Percentiles rank a stretch among this genome's conserved stretches.
Conservation (phyloP, 805 yeast genomes). For the Clavispora carvajalis region DNA sequence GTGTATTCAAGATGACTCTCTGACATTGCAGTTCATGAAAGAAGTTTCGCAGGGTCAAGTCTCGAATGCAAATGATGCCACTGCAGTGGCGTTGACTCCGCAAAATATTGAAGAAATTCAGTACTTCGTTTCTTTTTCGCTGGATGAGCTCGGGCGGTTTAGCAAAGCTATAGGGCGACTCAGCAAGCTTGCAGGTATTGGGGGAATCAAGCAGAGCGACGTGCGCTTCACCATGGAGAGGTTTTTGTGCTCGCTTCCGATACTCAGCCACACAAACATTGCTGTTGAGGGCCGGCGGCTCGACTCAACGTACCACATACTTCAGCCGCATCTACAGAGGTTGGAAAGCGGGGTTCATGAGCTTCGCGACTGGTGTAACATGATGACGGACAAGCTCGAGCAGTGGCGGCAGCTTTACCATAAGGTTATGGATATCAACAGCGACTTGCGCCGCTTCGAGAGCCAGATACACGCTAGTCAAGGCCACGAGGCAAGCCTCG, state of each 20-base stretch:
- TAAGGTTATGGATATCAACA: conserved; percentile 22
- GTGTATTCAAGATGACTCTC: conserved; percentile 13
- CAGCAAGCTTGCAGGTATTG: conserved; percentile 31
- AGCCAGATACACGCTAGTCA: conserved; percentile 9
- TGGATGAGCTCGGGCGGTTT: conserved; percentile 35
- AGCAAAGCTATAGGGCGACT: conserved; percentile 25
- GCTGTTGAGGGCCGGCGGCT: conserved; percentile 1
- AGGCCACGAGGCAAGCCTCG: no score
- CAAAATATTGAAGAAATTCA: conserved; percentile 36
- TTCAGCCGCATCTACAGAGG: conserved; percentile 16
- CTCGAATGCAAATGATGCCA: conserved; percentile 14
- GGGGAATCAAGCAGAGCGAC: conserved; percentile 32
- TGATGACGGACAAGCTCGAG: conserved; percentile 19
- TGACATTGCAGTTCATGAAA: conserved; percentile 31
- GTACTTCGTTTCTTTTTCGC: conserved; percentile 43
- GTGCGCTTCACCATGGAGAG: conserved; percentile 16
- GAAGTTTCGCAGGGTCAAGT: conserved; percentile 12
- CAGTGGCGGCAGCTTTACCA: conserved; percentile 29
- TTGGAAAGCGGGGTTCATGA: conserved; percentile 20
- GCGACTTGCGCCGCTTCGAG: conserved; percentile 26
- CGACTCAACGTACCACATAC: conserved; percentile 4
- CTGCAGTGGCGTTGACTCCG: conserved; percentile 21
- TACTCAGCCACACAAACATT: background rate
- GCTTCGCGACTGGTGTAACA: conserved; percentile 20
- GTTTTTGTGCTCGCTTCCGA: conserved; percentile 3